A percentile compares a stretch with the other conserved stretches of the same genome.
Conservation (phyloP, 495 filamentous ascomycete species). For the Oleoguttula mirabilis region DNA sequence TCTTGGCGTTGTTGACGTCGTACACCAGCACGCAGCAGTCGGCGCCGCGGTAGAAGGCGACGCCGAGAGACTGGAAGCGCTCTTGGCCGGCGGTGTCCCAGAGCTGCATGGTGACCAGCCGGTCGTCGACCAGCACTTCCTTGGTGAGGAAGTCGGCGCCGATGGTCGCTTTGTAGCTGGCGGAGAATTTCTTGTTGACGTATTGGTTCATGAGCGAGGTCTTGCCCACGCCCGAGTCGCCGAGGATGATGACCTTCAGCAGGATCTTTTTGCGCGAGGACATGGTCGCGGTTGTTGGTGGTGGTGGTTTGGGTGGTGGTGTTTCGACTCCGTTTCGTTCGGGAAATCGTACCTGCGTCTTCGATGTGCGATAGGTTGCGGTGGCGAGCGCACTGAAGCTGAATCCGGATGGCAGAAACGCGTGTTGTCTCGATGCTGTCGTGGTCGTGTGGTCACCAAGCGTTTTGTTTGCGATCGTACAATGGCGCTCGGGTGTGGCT, state of each 20-base stretch:
- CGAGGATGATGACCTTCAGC: slow-evolving; percentile 96
- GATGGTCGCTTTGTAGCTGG: slow-evolving; percentile 98
- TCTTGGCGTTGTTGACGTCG: slow-evolving; percentile 98
- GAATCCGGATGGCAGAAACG: too few relatives aligned
- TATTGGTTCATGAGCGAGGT: slow-evolving; percentile 99
- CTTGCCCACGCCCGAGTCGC: slow-evolving; percentile 96
- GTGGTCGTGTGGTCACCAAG: too few relatives aligned
- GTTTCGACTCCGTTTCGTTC: too few relatives aligned
- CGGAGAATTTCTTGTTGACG: slow-evolving; percentile 99
- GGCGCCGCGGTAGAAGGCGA: slow-evolving; percentile 95
- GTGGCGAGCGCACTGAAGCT: too few relatives aligned
- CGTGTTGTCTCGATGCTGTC: too few relatives aligned
- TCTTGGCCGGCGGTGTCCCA: slow-evolving; percentile 99
- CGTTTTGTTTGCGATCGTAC: too few relatives aligned
- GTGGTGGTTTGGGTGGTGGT: too few relatives aligned
- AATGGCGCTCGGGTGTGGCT: too few relatives aligned
- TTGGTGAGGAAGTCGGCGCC: slow-evolving; percentile 98
- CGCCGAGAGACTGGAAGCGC: slow-evolving; percentile 91
- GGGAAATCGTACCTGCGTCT: too few relatives aligned
- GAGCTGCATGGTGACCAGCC: slow-evolving; percentile 97
- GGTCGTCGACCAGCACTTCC: slow-evolving; percentile 93
- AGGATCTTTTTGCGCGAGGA: slow-evolving; percentile 93
- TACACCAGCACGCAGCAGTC: slow-evolving; percentile 98
- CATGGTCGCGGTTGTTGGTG: slow-evolving; percentile 54
- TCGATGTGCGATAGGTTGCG: too few relatives aligned